Percentiles rank a stretch among this genome's conserved stretches.
phyloP scores from a whole-genome alignment of 768 basidiomycete species.

The Calocera cornea region DNA sequence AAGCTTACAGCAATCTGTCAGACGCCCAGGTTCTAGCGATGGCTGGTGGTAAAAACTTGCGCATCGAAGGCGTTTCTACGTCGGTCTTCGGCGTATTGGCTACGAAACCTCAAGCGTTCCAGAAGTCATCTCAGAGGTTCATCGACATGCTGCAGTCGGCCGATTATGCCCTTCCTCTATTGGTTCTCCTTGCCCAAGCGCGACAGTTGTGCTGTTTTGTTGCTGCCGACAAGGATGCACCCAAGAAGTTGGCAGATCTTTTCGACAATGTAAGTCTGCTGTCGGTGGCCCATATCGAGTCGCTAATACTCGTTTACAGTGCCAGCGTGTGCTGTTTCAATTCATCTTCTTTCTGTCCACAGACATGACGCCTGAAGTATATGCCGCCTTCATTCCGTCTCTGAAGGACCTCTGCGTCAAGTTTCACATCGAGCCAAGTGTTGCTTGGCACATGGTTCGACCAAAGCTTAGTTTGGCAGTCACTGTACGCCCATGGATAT shows the following conservation, averaged over 20 bases:
- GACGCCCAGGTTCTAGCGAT: slow-evolving; percentile 80
- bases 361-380: slow-evolving; percentile 55
- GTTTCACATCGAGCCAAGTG: slow-evolving; percentile 70
- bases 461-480: slow-evolving; percentile 29
- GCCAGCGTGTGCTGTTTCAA: slow-evolving; percentile 82
- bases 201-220: slow-evolving; percentile 71
- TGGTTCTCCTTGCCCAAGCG: slow-evolving; percentile 85
- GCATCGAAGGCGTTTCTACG: slow-evolving; percentile 80
- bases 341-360: slow-evolving; percentile 78
- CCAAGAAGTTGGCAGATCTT: slow-evolving; percentile 74
- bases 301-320: slow-evolving; percentile 34
- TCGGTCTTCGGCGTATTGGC: neutral
- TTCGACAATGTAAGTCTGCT: slow-evolving; percentile 66
- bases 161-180: slow-evolving; percentile 67
- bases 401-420: slow-evolving; percentile 55
- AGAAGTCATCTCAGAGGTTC: slow-evolving; percentile 22
- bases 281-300: slow-evolving; percentile 13
- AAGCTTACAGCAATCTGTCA: slow-evolving; percentile 77
- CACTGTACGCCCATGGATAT: neutral
- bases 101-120: slow-evolving; percentile 15
- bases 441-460: slow-evolving; percentile 89
- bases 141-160: slow-evolving; percentile 25
- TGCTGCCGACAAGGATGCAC: slow-evolving; percentile 41
- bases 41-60: slow-evolving; percentile 77
- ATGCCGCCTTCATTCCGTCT: slow-evolving; percentile 60